Base-by-base conservation (phyloP, 352 stramenopile genomes). In the Phytophthora aleatoria region DNA sequence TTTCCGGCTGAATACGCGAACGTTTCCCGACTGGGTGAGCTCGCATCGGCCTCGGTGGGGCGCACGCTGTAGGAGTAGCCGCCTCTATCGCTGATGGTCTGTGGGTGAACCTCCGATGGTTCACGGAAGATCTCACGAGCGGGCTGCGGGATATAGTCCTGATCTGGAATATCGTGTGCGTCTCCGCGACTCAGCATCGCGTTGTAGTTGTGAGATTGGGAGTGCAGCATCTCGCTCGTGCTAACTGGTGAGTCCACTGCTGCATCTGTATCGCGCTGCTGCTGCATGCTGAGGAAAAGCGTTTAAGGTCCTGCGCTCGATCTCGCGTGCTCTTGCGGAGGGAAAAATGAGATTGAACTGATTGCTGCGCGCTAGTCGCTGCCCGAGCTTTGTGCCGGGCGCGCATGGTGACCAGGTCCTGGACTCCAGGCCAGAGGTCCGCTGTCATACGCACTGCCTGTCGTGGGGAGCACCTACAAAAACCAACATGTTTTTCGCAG, bases 51-150 rank as follows among this genome's bases (percentile, higher is more conserved):
- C n/a, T 70, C 68, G n/a, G 55, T 75, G 6, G 63, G 62, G 16
- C 51, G 64, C 7, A 53, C 16, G 31, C 65, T 68, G 54, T 65
- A 73, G 15, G 52, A 64, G 51, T 48, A 71, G 36, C 38, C 57
- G 4, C 64, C 57, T 52, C 57, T 26, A 38, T 62, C 45, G 43
- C 57, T 67, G 64, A 71, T 71, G 31, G 59, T 67, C 58, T 72
- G 57, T 11, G 58, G 36, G 9, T 64, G 38, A 39, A 24, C 48
- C 13, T 68, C 61, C 30, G 63, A 64, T 4, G 43, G 63, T 20
- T 43, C 43, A 16, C 68, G 68, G 42, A 73, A 76, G 42, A 76
- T 26, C 26, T 76, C 68, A n/a, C 64, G 68, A 35, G 63, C 52
- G 15, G 53, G 5, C 45, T 60, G 63, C 12, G 38, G 54, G 31